Conservation (phyloP, 345 rosid genomes). For the Corchorus olitorius region DNA sequence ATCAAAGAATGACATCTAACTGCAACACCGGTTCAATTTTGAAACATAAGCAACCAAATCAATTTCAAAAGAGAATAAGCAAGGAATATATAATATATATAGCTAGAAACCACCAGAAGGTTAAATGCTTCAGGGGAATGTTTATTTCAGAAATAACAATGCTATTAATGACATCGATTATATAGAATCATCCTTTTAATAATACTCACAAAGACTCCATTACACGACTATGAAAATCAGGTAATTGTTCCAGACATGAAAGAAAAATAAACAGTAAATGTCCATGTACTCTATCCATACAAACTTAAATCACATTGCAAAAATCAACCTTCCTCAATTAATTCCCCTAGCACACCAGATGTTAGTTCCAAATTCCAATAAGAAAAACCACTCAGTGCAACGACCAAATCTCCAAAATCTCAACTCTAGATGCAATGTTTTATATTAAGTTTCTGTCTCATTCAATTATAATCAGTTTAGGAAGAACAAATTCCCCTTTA, state of each 20-base stretch:
- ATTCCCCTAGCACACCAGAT: neutral
- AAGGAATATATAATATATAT: too few species aligned
- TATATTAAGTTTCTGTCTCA: neutral
- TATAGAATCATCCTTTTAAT: neutral
- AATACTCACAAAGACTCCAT: neutral
- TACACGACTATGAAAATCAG: neutral
- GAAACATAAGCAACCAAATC: too few species aligned
- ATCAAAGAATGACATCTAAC: too few species aligned
- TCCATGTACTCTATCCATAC: neutral
- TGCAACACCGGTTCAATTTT: too few species aligned
- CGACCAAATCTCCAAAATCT: neutral
- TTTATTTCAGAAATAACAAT: too few species aligned
- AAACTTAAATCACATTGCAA: neutral
- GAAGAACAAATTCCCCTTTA: neutral
- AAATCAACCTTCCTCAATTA: neutral
- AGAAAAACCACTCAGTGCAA: neutral
- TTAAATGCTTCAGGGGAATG: too few species aligned
- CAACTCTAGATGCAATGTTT: neutral
- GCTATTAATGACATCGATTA: too few species aligned
- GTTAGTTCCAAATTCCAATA: neutral
- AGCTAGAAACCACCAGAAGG: too few species aligned
- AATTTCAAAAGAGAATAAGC: too few species aligned
- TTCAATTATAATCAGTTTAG: neutral
- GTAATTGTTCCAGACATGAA: neutral
- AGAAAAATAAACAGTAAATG: neutral